Conservation (phyloP, 257 asterid genomes). For the Solanum paucissectum region DNA sequence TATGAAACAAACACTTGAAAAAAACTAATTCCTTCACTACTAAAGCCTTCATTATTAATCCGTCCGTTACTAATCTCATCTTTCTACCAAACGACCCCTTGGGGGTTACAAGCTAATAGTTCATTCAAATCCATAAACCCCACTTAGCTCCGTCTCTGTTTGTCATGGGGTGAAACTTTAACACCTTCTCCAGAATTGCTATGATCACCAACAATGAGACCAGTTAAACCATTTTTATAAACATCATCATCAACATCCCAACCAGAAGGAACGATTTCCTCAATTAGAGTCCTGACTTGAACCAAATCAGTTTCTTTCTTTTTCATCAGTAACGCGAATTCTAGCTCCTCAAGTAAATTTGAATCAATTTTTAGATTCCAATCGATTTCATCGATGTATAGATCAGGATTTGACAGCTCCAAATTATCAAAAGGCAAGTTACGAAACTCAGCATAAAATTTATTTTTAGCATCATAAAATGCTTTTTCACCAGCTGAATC, state of each 20-base stretch:
- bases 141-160: background rate
- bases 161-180: background rate
- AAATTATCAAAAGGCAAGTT: background rate
- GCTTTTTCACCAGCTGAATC: slow-evolving; percentile 11
- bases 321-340: background rate
- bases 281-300: background rate
- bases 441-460: background rate
- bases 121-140: background rate
- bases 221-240: background rate
- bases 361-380: background rate
- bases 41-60: no score
- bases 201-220: background rate
- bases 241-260: background rate
- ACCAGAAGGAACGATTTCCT: slow-evolving; percentile 10
- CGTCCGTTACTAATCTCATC: no score
- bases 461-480: background rate
- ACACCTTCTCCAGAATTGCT: background rate
- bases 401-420: background rate
- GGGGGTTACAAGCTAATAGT: no score
- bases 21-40: no score
- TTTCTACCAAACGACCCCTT: no score
- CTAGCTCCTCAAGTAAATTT: background rate
- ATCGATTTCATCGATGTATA: slow-evolving; percentile 6
- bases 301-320: background rate
- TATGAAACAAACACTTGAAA: no score